These are phyloP conservation scores for Lentinula novae-zelandiae DNA, from an alignment of 1,284 basidiomycete genomes.

Conservation along the genomic window DNA sequence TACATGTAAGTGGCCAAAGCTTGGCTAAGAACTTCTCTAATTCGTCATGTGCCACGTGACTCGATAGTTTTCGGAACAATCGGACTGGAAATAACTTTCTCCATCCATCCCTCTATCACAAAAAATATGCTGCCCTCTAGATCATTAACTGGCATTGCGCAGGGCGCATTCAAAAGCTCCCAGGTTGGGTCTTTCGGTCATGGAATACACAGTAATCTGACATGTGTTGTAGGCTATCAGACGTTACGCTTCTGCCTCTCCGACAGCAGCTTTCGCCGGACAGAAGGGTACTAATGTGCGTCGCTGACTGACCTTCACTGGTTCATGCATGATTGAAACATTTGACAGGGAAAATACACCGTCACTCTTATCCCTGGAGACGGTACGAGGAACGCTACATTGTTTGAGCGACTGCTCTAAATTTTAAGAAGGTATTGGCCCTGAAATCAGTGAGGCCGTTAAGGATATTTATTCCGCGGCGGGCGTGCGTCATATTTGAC, in stretches of 20 bases:
- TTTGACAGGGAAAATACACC: slow-evolving; percentile 87
- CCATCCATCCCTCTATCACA: slow-evolving; percentile 15
- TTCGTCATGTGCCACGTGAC: neutral
- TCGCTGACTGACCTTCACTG: slow-evolving; percentile 14
- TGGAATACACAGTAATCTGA: slow-evolving; percentile 2
- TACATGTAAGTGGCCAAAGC: no score
- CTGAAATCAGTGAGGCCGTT: slow-evolving; percentile 96
- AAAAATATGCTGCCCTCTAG: slow-evolving; percentile 53
- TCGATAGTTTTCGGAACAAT: slow-evolving; percentile 6
- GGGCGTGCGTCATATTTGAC: slow-evolving; percentile 43
- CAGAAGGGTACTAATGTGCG: slow-evolving; percentile 84
- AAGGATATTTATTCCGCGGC: slow-evolving; percentile 93
- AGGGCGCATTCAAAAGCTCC: slow-evolving; percentile 41
- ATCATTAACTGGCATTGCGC: slow-evolving; percentile 51
- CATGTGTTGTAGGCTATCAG: slow-evolving; percentile 44
- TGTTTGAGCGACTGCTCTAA: slow-evolving; percentile 21
- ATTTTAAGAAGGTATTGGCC: slow-evolving; percentile 83
- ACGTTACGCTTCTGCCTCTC: slow-evolving; percentile 64
- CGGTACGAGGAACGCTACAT: slow-evolving; percentile 46
- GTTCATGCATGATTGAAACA: slow-evolving; percentile 8
- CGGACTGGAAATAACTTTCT: slow-evolving; percentile 5
- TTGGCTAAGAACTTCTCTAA: no score
- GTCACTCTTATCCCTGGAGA: slow-evolving; percentile 93
- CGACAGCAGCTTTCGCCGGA: slow-evolving; percentile 84
- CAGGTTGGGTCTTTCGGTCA: slow-evolving; percentile 32